Base-by-base conservation (phyloP, 2,329 filamentous ascomycete genomes). In the Penicillium sp. region DNA sequence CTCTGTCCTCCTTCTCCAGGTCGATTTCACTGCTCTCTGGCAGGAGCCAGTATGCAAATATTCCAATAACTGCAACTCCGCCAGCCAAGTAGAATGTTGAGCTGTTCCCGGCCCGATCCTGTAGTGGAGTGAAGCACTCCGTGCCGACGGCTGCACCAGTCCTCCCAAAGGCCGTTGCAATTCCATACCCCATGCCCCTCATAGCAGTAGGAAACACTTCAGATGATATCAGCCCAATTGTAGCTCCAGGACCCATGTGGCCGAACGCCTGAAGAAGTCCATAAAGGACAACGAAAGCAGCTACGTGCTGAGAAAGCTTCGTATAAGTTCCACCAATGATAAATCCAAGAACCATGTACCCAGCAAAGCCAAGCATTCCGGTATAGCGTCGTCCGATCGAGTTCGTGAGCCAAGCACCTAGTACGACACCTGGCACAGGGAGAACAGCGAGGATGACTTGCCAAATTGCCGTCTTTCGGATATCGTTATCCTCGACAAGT, bases 111-210 rank as follows among this genome's bases (percentile, higher is more conserved):
- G 58, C 62, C 1, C 35, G 44, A 4, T 61, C 54, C 38, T 65
- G 58, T 45, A 68, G 43, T 1, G 62, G 66, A 2, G 59, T 63
- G 27, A 69, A 67, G 10, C 57, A 64, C 47, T 68, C 56, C 16
- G 63, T 69, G 1, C 66, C 66, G 0, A 69, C 57, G 0, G 65
- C 65, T 0, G 66, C 66, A 0, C 65, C 66, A 1, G 65, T 63
- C 18, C 61, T 60, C 1, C 66, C 65, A 48, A 69, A 66, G 1
- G 64, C 65, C 10, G 63, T 58, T 2, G 62, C 58, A 23, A 69
- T 46, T 24, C 65, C 63, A 40, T 65, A 67, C 0, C 60, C 59
- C 55, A 65, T 60, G 0, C 63, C 63, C 2, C 66, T 58, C 40
- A 69, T 56, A 1, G 62, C 61, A 0, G 65, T 69, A 0, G 66